Conservation (phyloP, 495 filamentous ascomycete genomes). For the Jackrogersella multiformis region DNA sequence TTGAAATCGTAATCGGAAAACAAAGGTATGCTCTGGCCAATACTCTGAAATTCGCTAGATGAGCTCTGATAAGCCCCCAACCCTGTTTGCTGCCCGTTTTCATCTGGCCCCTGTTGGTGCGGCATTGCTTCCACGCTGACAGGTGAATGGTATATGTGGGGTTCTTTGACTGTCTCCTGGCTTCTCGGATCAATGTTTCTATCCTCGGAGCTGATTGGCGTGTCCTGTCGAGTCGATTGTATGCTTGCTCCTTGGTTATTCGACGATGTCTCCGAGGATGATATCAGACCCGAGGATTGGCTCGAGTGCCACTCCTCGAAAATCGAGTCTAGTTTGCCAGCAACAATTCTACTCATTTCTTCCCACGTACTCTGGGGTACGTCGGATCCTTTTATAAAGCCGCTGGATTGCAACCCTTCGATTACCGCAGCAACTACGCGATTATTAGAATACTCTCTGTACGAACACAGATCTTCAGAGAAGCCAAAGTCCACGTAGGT, state of each 20-base stretch:
- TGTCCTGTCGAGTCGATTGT: neutral
- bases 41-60: neutral
- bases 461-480: slow-evolving; percentile 26
- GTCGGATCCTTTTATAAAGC: neutral
- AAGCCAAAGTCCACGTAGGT: slow-evolving; percentile 29
- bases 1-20: neutral
- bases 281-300: neutral
- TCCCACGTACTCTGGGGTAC: neutral
- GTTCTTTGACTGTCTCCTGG: neutral
- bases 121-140: neutral
- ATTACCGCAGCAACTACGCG: neutral
- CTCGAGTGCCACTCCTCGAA: slow-evolving; percentile 3
- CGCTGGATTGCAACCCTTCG: neutral
- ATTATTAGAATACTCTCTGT: slow-evolving; percentile 18
- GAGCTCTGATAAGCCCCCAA: neutral
- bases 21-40: neutral
- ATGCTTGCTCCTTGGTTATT: neutral
- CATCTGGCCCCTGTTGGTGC: neutral
- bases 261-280: neutral
- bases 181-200: neutral
- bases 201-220: neutral
- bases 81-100: neutral
- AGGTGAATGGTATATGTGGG: neutral
- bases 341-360: neutral
- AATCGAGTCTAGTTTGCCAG: neutral